Conservation (phyloP, 352 stramenopile genomes). For the Phytopythium mirpurense region DNA sequence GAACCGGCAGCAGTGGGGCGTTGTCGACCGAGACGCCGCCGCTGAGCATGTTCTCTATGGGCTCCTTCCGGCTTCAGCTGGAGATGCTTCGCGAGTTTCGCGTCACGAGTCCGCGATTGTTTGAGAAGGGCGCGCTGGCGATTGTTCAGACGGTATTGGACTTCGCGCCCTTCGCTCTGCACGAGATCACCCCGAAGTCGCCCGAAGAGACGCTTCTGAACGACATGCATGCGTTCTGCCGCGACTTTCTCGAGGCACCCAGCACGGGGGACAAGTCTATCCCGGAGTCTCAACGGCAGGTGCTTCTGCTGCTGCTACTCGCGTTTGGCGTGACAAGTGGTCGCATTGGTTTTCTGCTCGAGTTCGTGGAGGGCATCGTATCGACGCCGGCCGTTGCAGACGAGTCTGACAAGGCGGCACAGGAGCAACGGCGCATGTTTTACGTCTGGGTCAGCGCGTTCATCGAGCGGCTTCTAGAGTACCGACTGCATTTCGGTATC, state of each 20-base stretch:
- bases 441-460: constrained; percentile 29
- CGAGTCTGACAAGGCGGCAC: constrained; percentile 3
- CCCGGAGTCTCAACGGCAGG: constrained; percentile 18
- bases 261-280: neutral
- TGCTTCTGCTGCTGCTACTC: constrained; percentile 42
- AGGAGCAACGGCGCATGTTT: constrained; percentile 15
- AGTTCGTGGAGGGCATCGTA: constrained; percentile 37
- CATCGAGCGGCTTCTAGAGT: constrained; percentile 41
- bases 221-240: constrained; percentile 49
- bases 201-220: constrained; percentile 33
- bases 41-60: constrained; percentile 39
- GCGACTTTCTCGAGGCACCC: constrained; percentile 20
- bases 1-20: neutral
- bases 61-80: constrained; percentile 59
- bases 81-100: constrained; percentile 64
- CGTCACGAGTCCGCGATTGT: constrained; percentile 28
- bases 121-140: constrained; percentile 41
- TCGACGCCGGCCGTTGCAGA: neutral
- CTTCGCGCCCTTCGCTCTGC: constrained; percentile 47
- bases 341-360: constrained; percentile 37
- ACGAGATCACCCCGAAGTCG: constrained; percentile 12
- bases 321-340: constrained; percentile 55
- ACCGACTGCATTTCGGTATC: constrained; percentile 47
- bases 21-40: constrained; percentile 18
- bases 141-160: constrained; percentile 55